These are phyloP conservation scores for Neurospora sp. DNA, from an alignment of 495 filamentous ascomycete genomes.

Conservation along the genomic window DNA sequence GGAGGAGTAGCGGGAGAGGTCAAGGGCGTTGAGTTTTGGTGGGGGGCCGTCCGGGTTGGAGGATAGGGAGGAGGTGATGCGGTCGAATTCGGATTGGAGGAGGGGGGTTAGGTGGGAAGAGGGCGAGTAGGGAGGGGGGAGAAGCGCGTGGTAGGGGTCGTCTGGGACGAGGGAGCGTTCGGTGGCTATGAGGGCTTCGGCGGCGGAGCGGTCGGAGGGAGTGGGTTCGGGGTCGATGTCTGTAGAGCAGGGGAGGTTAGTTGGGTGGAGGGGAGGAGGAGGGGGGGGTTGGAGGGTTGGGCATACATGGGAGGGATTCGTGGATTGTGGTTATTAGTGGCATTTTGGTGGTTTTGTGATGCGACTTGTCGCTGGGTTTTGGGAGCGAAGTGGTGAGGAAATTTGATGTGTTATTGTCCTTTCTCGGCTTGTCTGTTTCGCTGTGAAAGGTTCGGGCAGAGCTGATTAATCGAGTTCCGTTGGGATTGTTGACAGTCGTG, in stretches of 20 bases:
- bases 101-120: conserved; percentile 44
- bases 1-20: conserved; percentile 74
- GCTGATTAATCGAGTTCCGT: neutral
- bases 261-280: conserved; percentile 1
- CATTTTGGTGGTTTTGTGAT: conserved; percentile 33
- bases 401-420: neutral
- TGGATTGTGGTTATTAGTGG: conserved; percentile 61
- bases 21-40: conserved; percentile 55
- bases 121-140: conserved; percentile 19
- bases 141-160: conserved; percentile 32
- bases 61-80: conserved; percentile 8
- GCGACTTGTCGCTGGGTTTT: neutral
- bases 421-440: neutral
- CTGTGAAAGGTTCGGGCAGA: neutral
- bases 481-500: neutral
- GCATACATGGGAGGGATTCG: conserved; percentile 76
- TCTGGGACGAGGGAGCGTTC: conserved; percentile 44
- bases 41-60: neutral
- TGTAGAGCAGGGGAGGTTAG: conserved; percentile 24
- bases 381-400: neutral
- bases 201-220: conserved; percentile 43
- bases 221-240: conserved; percentile 65
- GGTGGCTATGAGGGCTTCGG: conserved; percentile 52
- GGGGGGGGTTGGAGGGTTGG: neutral
- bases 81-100: conserved; percentile 50